Evolutionary conservation across 2,329 filamentous ascomycete species (phyloP).

Genomic region (Claviceps pazoutovae): DNA sequence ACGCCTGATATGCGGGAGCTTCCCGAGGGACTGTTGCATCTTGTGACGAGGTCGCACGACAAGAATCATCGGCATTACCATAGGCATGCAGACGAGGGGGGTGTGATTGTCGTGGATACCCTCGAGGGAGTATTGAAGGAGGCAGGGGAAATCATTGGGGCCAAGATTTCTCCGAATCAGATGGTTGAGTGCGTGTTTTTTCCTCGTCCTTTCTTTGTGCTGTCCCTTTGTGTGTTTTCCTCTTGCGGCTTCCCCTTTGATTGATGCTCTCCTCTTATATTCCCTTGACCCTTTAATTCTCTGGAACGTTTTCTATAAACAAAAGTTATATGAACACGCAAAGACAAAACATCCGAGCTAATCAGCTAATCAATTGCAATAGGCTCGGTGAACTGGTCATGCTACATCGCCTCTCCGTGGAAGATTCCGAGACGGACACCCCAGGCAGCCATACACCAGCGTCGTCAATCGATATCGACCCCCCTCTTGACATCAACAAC

Average conservation of each 20-base stretch:
- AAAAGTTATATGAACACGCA: too few relatives aligned
- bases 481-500: conserved; percentile 18
- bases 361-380: neutral
- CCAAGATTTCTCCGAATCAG: conserved; percentile 56
- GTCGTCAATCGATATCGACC: conserved; percentile 7
- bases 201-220: neutral
- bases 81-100: conserved; percentile 49
- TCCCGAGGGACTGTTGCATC: conserved; percentile 58
- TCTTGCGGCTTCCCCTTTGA: too few relatives aligned
- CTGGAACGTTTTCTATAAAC: too few relatives aligned
- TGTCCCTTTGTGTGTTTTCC: neutral
- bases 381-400: conserved; percentile 66
- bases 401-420: conserved; percentile 33
- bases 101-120: conserved; percentile 59
- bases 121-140: conserved; percentile 68
- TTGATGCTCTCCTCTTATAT: neutral
- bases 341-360: neutral
- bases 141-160: conserved; percentile 75
- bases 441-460: conserved; percentile 15
- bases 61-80: conserved; percentile 45
- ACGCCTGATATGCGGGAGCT: conserved; percentile 69
- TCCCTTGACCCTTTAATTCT: neutral
- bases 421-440: conserved; percentile 24
- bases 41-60: conserved; percentile 38
- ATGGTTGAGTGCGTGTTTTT: conserved; percentile 56